Evolutionary conservation across 2,329 filamentous ascomycete species (phyloP).

Genomic region (Colletotrichum navitas): DNA sequence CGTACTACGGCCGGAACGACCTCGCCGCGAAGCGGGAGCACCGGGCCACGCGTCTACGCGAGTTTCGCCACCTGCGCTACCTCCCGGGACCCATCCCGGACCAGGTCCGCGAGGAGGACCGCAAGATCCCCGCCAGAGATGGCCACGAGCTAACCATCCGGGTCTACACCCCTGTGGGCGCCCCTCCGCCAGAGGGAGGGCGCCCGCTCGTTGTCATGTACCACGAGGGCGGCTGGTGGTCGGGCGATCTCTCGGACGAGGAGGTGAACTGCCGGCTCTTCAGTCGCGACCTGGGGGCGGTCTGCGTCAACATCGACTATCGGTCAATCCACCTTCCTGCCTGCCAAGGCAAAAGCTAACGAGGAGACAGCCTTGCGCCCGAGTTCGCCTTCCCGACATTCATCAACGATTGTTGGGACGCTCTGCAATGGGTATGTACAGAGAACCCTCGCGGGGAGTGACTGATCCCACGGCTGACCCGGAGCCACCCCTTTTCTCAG

Average conservation of each 20-base stretch:
- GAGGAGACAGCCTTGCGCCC: slow-evolving; percentile 54
- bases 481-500: background rate
- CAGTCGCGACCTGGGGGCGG: slow-evolving; percentile 21
- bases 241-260: slow-evolving; percentile 31
- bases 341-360: background rate
- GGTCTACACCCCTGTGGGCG: slow-evolving; percentile 19
- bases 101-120: slow-evolving; percentile 32
- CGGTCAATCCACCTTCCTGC: slow-evolving; percentile 42
- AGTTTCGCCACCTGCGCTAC: slow-evolving; percentile 30
- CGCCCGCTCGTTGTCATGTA: slow-evolving; percentile 38
- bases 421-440: slow-evolving; percentile 46
- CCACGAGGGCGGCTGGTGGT: slow-evolving; percentile 33
- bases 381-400: slow-evolving; percentile 62
- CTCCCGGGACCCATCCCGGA: slow-evolving; percentile 25
- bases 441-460: too few species aligned
- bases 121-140: slow-evolving; percentile 23
- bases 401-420: slow-evolving; percentile 61
- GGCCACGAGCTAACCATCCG: slow-evolving; percentile 20
- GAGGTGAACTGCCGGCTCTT: slow-evolving; percentile 35
- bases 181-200: background rate
- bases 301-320: slow-evolving; percentile 61
- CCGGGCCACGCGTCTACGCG: slow-evolving; percentile 25
- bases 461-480: background rate
- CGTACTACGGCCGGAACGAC: slow-evolving; percentile 24
- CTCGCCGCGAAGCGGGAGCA: slow-evolving; percentile 28